A percentile compares a stretch with the other conserved stretches of the same genome.
Conservation (phyloP, 257 asterid genomes). For the Solanum pimpinellifolium region DNA sequence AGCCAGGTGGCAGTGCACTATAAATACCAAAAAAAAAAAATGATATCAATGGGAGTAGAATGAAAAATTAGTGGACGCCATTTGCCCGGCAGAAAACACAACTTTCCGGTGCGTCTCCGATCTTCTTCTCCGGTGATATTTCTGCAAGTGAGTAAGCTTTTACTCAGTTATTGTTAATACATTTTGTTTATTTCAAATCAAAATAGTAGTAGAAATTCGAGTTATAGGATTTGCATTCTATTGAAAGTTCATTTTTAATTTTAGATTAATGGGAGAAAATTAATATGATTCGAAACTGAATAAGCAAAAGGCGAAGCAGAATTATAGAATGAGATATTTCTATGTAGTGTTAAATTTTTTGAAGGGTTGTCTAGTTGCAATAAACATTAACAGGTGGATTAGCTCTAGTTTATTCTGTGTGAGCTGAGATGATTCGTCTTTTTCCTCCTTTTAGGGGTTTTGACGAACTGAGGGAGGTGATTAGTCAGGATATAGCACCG, state of each 20-base stretch:
- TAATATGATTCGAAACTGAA: background rate
- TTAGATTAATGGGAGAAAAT: background rate
- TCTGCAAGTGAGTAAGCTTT: background rate
- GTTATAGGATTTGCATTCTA: background rate
- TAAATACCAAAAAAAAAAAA: background rate
- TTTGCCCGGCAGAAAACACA: background rate
- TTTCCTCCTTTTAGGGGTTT: background rate
- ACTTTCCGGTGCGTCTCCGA: background rate
- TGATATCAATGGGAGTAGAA: background rate
- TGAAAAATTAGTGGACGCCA: background rate
- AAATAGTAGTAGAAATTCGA: background rate
- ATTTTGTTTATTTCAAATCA: background rate
- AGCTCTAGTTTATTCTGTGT: background rate
- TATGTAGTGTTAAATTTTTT: background rate
- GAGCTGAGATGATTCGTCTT: background rate
- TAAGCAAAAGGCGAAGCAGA: background rate
- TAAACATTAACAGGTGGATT: background rate
- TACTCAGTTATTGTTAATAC: background rate
- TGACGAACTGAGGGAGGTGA: background rate
- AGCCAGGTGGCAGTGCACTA: background rate
- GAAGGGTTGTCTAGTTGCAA: background rate
- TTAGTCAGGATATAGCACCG: background rate
- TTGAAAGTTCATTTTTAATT: background rate
- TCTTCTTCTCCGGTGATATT: background rate
- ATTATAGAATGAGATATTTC: background rate